These are phyloP conservation scores for Neurospora terricola DNA, from an alignment of 495 filamentous ascomycete genomes.

Conservation along the genomic window DNA sequence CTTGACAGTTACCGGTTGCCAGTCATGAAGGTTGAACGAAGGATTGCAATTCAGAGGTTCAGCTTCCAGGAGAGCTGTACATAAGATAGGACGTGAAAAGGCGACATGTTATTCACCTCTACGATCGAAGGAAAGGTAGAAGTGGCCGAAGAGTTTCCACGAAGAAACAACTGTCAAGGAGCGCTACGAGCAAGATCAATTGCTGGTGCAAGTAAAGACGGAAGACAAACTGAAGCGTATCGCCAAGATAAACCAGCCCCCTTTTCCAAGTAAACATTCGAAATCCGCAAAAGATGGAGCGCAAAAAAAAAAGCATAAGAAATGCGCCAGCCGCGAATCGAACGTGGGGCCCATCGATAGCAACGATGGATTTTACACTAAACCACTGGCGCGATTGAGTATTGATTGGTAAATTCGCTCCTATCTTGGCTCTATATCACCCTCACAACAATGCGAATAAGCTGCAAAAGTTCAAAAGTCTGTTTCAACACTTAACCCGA, in stretches of 20 bases:
- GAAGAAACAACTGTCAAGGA: too few relatives aligned
- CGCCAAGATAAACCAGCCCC: neutral
- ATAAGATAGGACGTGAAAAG: neutral
- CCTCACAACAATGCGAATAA: accelerated
- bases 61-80: neutral
- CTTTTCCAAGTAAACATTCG: neutral
- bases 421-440: neutral
- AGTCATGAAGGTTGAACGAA: neutral
- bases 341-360: conserved; percentile 44
- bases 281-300: neutral
- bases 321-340: conserved; percentile 40
- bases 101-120: neutral
- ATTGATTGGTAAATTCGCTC: neutral
- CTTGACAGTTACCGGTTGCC: neutral
- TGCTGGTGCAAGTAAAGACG: neutral
- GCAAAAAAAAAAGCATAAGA: conserved; percentile 3
- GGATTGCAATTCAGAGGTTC: neutral
- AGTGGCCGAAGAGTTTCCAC: neutral
- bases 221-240: neutral
- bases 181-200: too few relatives aligned
- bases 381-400: conserved; percentile 26
- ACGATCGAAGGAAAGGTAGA: neutral
- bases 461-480: too few relatives aligned
- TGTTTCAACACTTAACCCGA: neutral
- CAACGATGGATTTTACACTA: conserved; percentile 43